A percentile compares a stretch with the other conserved stretches of the same genome.
These are phyloP conservation scores for Myriosclerotinia curreyana DNA, from an alignment of 2,329 filamentous ascomycete genomes.

Conservation along the genomic window DNA sequence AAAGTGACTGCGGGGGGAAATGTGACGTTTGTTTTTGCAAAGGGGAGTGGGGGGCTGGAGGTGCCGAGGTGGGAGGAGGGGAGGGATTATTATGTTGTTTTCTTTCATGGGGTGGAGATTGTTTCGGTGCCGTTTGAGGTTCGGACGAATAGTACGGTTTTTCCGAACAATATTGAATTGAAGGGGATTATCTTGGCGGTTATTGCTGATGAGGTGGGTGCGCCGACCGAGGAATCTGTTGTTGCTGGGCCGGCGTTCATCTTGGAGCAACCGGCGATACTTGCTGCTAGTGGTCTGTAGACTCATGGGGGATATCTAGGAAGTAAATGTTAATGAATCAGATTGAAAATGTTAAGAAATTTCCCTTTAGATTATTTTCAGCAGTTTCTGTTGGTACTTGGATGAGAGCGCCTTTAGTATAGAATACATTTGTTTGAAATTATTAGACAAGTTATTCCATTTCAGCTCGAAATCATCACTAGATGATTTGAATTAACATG, in stretches of 20 bases:
- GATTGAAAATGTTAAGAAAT: not conserved
- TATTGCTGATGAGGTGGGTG: constrained; percentile 41
- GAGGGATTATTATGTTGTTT: constrained; percentile 42
- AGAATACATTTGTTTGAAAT: too few species aligned
- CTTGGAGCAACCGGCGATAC: constrained; percentile 39
- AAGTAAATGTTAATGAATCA: not conserved
- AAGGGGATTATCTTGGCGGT: constrained; percentile 42
- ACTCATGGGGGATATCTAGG: not conserved
- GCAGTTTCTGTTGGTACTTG: too few species aligned
- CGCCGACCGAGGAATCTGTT: constrained; percentile 42
- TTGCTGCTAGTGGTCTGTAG: not conserved
- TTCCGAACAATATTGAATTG: constrained; percentile 41
- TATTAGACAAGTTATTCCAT: too few species aligned
- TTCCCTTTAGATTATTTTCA: too few species aligned
- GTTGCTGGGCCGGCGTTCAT: constrained; percentile 43
- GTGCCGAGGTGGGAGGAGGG: constrained; percentile 36
- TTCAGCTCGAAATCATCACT: too few species aligned
- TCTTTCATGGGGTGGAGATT: constrained; percentile 43
- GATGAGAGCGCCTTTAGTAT: too few species aligned
- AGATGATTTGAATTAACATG: too few species aligned
- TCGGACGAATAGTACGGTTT: constrained; percentile 38
- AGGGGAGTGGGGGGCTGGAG: constrained; percentile 26
- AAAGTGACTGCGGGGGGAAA: constrained; percentile 38
- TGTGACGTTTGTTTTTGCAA: constrained; percentile 38
- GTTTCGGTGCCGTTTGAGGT: constrained; percentile 42